Evolutionary conservation across 257 asterid species (phyloP).

Genomic region (Datura wrightii): DNA sequence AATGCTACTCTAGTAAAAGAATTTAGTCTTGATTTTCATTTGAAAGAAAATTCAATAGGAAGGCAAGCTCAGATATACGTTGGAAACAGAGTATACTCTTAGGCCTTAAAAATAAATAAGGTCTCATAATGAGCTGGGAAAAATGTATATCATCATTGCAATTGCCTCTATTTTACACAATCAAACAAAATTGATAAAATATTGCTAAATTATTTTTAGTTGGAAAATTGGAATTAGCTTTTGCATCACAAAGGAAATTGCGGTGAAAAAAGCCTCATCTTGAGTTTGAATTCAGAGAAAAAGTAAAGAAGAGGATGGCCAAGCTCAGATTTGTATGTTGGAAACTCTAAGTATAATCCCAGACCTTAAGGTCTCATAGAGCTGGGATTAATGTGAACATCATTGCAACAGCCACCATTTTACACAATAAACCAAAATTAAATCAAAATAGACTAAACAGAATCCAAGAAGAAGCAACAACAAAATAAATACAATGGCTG

Average conservation of each 20-base stretch:
- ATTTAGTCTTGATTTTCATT: not conserved
- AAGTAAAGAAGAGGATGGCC: not conserved
- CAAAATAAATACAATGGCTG: not conserved
- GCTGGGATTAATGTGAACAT: conserved; percentile 22
- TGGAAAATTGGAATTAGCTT: too few species aligned
- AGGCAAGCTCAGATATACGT: conserved; percentile 39
- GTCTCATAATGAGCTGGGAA: conserved; percentile 75
- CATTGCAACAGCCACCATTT: not conserved
- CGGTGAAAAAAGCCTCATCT: not conserved
- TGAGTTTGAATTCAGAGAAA: not conserved
- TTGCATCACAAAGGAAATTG: not conserved
- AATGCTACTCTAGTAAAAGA: not conserved
- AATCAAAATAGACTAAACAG: not conserved
- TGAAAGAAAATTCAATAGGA: not conserved
- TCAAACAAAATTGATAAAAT: not conserved
- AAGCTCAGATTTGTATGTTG: conserved; percentile 4
- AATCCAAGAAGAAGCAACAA: not conserved
- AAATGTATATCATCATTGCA: conserved; percentile 51
- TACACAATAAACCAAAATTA: not conserved
- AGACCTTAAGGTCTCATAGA: not conserved
- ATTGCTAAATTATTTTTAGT: too few species aligned
- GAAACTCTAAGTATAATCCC: not conserved
- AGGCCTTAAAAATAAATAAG: conserved; percentile 38
- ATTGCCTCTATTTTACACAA: not conserved
- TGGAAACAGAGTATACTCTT: conserved; percentile 44